A percentile compares a stretch with the other conserved stretches of the same genome.
Evolutionary conservation across 2,329 filamentous ascomycete species (phyloP).

Genomic region (Colletotrichum chrysophilum): DNA sequence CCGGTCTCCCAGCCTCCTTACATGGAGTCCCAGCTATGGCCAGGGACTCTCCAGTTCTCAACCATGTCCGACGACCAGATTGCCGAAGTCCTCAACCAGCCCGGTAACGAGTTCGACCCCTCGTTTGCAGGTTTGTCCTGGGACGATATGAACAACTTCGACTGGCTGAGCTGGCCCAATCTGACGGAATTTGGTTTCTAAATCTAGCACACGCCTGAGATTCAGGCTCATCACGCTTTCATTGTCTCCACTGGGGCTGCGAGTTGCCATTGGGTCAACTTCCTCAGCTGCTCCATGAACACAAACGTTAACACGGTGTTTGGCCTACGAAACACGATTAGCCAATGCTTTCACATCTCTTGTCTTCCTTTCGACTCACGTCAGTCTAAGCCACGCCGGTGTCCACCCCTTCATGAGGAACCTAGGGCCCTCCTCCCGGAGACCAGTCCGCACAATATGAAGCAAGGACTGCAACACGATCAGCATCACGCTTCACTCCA

Average conservation of each 20-base stretch:
- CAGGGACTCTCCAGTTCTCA: conserved; percentile 65
- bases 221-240: background rate
- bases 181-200: conserved; percentile 42
- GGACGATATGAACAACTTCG: conserved; percentile 63
- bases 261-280: conserved; percentile 28
- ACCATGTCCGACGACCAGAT: conserved; percentile 75
- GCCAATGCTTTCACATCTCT: conserved; percentile 17
- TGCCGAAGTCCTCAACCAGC: conserved; percentile 67
- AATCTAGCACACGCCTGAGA: background rate
- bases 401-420: conserved; percentile 54
- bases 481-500: background rate
- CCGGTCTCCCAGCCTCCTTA: conserved; percentile 29
- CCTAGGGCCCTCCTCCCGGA: conserved; percentile 41
- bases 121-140: conserved; percentile 61
- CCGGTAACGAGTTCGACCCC: conserved; percentile 63
- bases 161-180: conserved; percentile 59
- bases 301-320: conserved; percentile 52
- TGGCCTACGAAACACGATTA: conserved; percentile 32
- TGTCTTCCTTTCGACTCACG: conserved; percentile 28
- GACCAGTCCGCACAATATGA: conserved; percentile 36
- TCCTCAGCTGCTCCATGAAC: conserved; percentile 48
- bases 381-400: conserved; percentile 48
- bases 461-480: conserved; percentile 32
- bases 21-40: conserved; percentile 40
- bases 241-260: conserved; percentile 8